A percentile compares a stretch with the other conserved stretches of the same genome.
These are phyloP conservation scores for Solanum rostratum DNA, from an alignment of 257 asterid species.

Conservation along the genomic window DNA sequence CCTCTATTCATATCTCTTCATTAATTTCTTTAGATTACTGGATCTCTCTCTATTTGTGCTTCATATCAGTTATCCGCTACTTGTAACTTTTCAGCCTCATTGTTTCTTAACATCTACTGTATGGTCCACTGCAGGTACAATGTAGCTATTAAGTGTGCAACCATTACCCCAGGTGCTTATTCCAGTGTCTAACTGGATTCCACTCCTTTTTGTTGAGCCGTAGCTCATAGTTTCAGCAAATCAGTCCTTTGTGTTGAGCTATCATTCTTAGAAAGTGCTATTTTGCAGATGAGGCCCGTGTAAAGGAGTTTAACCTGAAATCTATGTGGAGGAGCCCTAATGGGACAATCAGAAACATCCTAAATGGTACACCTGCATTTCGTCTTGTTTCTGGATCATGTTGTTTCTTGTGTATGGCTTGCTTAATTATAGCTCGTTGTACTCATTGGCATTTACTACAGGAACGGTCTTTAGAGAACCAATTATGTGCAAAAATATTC, in stretches of 20 bases:
- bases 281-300: constrained; percentile 79
- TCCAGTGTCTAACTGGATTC: not conserved
- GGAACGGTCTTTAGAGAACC: constrained; percentile 99
- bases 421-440: not conserved
- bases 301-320: constrained; percentile 74
- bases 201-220: not conserved
- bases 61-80: not conserved
- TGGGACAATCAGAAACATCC: constrained; percentile 94
- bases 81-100: not conserved
- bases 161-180: constrained; percentile 70
- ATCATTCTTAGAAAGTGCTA: not conserved
- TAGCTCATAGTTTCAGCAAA: not conserved
- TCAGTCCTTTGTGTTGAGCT: not conserved
- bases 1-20: not conserved
- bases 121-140: constrained; percentile 48
- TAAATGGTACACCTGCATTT: constrained; percentile 55
- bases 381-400: not conserved
- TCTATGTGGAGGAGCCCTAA: constrained; percentile 98
- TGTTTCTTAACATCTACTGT: not conserved
- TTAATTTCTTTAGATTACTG: not conserved
- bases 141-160: constrained; percentile 83
- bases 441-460: constrained; percentile 9
- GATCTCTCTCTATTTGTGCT: not conserved
- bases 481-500: constrained; percentile 90
- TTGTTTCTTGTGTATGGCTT: not conserved